These are phyloP conservation scores for Beta vulgaris DNA, from an alignment of 148 eudicot genomes.

Conservation along the genomic window DNA sequence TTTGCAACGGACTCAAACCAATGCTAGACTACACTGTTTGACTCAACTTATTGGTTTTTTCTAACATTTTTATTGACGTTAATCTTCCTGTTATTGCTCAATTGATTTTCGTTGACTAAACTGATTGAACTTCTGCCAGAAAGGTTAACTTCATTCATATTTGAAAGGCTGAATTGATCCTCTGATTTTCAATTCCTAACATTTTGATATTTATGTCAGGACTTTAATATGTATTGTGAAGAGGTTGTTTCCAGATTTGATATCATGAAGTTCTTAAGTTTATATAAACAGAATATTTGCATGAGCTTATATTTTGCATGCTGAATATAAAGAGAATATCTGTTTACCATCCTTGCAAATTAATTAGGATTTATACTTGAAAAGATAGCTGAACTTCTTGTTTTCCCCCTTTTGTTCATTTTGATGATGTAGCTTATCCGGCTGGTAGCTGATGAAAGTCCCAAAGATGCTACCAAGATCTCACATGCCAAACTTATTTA, in stretches of 20 bases:
- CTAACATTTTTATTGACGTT: background rate
- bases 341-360: background rate
- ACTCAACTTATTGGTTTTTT: background rate
- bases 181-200: background rate
- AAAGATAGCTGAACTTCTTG: background rate
- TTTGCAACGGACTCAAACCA: background rate
- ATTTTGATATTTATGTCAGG: background rate
- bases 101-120: background rate
- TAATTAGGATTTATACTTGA: background rate
- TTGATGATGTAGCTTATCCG: conserved; percentile 61
- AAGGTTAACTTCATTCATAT: background rate
- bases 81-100: background rate
- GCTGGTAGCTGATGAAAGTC: conserved; percentile 56
- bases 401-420: background rate
- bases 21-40: background rate
- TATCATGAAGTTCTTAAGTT: background rate
- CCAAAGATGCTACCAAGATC: conserved; percentile 45
- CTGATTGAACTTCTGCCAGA: background rate
- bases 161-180: background rate
- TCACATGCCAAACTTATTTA: conserved; percentile 58
- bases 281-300: no score
- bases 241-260: background rate
- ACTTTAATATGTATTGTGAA: background rate
- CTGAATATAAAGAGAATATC: background rate
- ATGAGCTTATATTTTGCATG: conserved; percentile 8